These are phyloP conservation scores for Beauveria sp. DNA, from an alignment of 2,329 filamentous ascomycete genomes.

Conservation along the genomic window DNA sequence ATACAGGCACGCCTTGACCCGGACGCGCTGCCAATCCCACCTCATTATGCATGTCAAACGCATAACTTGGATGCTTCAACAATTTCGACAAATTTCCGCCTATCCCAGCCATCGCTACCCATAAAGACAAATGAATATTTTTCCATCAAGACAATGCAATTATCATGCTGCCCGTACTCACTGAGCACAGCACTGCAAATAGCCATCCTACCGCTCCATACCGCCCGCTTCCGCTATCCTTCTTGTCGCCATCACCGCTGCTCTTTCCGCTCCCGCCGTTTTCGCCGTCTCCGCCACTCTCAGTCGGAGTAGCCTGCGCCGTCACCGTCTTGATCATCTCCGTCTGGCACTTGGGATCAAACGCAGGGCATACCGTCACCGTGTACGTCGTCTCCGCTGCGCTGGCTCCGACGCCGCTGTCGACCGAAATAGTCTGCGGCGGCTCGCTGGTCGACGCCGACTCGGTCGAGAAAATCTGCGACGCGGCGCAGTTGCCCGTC, in stretches of 20 bases:
- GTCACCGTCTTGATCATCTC: conserved; percentile 21
- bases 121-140: not conserved
- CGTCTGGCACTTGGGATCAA: conserved; percentile 18
- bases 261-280: conserved; percentile 9
- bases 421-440: not conserved
- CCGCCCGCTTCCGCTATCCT: not conserved
- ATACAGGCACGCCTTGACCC: no score
- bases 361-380: conserved; percentile 20
- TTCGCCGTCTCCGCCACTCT: conserved; percentile 8
- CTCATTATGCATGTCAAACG: no score
- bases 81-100: not conserved
- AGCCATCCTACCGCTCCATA: not conserved
- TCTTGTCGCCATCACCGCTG: not conserved
- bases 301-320: conserved; percentile 12
- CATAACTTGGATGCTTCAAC: no score
- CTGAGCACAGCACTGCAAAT: not conserved
- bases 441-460: not conserved
- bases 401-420: not conserved
- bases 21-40: no score
- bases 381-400: conserved; percentile 21
- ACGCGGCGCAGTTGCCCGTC: conserved; percentile 28
- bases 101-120: no score
- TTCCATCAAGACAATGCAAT: not conserved
- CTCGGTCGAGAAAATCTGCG: conserved; percentile 17
- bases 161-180: not conserved